Evolutionary conservation across 257 asterid genomes (phyloP).

Genomic region (Forsythia viridissima): DNA sequence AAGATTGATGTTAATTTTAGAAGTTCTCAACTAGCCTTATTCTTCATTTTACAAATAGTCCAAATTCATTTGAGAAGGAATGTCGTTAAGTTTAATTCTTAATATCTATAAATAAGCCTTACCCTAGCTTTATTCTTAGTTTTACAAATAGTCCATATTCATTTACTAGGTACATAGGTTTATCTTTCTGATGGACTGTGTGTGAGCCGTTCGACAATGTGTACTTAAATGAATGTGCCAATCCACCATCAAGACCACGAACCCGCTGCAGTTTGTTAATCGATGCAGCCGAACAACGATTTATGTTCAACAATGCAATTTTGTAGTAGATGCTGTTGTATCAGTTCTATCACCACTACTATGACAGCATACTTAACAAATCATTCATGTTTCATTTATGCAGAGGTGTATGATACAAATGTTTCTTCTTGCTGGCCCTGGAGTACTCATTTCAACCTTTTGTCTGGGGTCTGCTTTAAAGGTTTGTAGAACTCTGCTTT

Average conservation of each 20-base stretch:
- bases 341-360: neutral
- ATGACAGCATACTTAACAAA: neutral
- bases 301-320: constrained; percentile 7
- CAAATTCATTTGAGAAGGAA: neutral
- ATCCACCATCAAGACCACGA: constrained; percentile 14
- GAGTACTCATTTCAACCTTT: constrained; percentile 90
- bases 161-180: neutral
- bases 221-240: neutral
- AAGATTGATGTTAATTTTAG: neutral
- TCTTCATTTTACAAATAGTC: neutral
- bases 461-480: constrained; percentile 78
- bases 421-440: constrained; percentile 96
- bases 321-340: neutral
- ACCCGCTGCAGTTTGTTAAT: neutral
- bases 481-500: constrained; percentile 54
- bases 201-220: neutral
- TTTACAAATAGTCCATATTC: neutral
- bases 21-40: neutral
- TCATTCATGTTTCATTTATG: constrained; percentile 18
- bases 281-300: neutral
- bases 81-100: neutral
- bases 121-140: neutral
- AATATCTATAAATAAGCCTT: neutral
- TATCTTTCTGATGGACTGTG: neutral
- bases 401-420: constrained; percentile 92